Evolutionary conservation across 306 rosid genomes (phyloP).

Genomic region (Glycyrrhiza uralensis): DNA sequence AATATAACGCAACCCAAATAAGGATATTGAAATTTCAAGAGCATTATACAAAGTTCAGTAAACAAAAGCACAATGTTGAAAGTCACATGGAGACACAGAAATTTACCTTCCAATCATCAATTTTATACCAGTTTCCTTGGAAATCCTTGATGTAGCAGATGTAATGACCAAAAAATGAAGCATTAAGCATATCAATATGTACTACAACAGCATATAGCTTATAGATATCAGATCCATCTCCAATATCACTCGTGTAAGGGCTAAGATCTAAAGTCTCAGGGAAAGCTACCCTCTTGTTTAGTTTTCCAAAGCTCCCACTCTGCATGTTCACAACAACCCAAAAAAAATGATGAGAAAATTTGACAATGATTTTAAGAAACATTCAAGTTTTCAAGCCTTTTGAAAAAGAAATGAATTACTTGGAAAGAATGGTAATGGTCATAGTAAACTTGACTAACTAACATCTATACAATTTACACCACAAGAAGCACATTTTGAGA

Average conservation of each 20-base stretch:
- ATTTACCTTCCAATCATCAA: constrained; percentile 83
- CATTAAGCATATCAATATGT: constrained; percentile 94
- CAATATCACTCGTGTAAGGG: constrained; percentile 81
- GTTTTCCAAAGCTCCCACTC: constrained; percentile 97
- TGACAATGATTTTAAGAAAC: background rate
- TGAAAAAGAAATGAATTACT: too few relatives aligned
- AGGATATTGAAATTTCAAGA: constrained; percentile 21
- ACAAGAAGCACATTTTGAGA: background rate
- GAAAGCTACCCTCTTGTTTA: constrained; percentile 86
- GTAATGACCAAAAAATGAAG: constrained; percentile 95
- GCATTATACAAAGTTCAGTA: background rate
- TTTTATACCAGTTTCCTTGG: constrained; percentile 69
- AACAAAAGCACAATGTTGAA: constrained; percentile 11
- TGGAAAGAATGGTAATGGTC: constrained; percentile 29
- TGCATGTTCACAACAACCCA: constrained; percentile 29
- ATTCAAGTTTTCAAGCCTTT: too few relatives aligned
- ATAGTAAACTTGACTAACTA: constrained; percentile 28
- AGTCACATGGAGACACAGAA: background rate
- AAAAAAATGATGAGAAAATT: background rate
- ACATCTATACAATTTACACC: background rate
- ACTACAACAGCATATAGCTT: constrained; percentile 90
- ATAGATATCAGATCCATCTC: constrained; percentile 68
- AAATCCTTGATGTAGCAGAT: constrained; percentile 89
- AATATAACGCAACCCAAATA: constrained; percentile 14
- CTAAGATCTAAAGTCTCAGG: constrained; percentile 82